Percentiles rank a stretch among this genome's conserved stretches.
phyloP scores from a whole-genome alignment of 305 asterid genomes.

The Fraxinus paxiana region DNA sequence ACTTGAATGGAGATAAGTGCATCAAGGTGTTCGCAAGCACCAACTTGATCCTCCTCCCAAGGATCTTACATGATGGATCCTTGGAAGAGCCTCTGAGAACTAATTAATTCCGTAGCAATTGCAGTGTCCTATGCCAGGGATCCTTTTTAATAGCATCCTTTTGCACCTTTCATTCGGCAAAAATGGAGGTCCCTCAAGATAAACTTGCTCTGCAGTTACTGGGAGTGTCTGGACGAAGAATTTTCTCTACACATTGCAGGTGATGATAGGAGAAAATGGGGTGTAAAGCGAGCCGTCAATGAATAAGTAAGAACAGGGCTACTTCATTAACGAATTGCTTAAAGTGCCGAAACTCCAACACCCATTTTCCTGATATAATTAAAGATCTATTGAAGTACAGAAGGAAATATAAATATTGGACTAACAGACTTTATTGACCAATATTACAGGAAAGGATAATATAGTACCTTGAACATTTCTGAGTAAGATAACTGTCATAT shows the following conservation, averaged over 20 bases:
- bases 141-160: background rate
- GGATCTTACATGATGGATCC: background rate
- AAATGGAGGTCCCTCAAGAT: background rate
- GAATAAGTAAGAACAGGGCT: background rate
- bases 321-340: background rate
- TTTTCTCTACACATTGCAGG: background rate
- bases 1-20: background rate
- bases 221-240: background rate
- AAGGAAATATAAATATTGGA: background rate
- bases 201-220: background rate
- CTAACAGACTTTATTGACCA: background rate
- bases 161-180: background rate
- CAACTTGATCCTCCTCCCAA: background rate
- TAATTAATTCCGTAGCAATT: background rate
- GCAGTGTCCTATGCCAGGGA: background rate
- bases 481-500: constrained; percentile 21
- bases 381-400: background rate
- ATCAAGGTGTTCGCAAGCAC: background rate
- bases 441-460: background rate
- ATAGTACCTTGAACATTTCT: background rate
- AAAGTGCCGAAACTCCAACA: background rate
- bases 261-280: background rate
- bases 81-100: background rate
- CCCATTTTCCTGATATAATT: background rate
- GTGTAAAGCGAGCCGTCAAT: background rate